Evolutionary conservation across 2,329 filamentous ascomycete species (phyloP).

Genomic region (Paecilomyces sp.): DNA sequence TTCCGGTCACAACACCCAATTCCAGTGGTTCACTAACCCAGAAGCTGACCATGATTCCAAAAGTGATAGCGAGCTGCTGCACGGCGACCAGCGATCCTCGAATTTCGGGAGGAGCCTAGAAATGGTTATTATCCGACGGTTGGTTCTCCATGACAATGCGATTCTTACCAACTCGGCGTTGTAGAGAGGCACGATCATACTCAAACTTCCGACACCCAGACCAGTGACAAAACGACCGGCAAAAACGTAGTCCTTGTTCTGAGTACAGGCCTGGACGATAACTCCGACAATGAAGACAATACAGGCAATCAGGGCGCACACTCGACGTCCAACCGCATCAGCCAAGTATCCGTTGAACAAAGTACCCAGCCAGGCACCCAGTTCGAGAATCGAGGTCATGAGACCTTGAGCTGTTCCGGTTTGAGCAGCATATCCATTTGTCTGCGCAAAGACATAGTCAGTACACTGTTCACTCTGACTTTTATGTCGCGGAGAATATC

Average conservation of each 20-base stretch:
- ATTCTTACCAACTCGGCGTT: conserved; percentile 24
- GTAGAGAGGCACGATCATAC: conserved; percentile 36
- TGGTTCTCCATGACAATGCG: not conserved
- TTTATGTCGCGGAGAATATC: conserved; percentile 19
- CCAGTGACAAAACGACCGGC: conserved; percentile 36
- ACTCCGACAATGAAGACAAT: conserved; percentile 30
- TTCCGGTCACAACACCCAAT: not conserved
- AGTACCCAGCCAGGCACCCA: conserved; percentile 33
- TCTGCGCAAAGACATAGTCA: conserved; percentile 9
- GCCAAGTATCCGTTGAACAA: conserved; percentile 30
- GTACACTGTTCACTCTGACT: not conserved
- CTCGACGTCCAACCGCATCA: conserved; percentile 26
- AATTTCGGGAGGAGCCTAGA: conserved; percentile 32
- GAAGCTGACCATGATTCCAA: conserved; percentile 38
- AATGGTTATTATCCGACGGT: conserved; percentile 1
- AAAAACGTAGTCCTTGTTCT: conserved; percentile 24
- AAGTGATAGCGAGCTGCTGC: conserved; percentile 37
- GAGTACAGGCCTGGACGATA: conserved; percentile 28
- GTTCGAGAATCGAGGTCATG: conserved; percentile 34
- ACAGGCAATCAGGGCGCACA: conserved; percentile 26
- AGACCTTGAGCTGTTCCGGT: conserved; percentile 23
- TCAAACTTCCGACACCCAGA: conserved; percentile 35
- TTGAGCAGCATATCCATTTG: conserved; percentile 17
- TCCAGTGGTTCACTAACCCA: conserved; percentile 21
- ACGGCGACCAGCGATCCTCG: conserved; percentile 35